phyloP scores from a whole-genome alignment of 2,329 filamentous ascomycete genomes.

The Phaeosphaeriaceae sp. region DNA sequence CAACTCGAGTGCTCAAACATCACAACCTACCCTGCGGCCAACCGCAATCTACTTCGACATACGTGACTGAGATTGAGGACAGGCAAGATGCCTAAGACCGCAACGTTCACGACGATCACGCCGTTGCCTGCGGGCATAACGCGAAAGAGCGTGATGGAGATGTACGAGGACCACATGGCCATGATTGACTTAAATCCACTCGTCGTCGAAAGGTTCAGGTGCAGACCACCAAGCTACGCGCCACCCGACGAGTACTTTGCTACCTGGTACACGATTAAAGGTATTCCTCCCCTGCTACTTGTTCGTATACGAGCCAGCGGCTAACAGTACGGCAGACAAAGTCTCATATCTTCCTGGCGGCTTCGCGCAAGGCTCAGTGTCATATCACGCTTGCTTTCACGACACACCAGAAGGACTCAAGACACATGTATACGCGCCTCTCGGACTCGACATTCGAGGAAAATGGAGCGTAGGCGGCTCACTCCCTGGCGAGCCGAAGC shows the following conservation, averaged over 20 bases:
- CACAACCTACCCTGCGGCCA: neutral
- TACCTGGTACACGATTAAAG: conserved; percentile 70
- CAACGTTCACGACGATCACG: conserved; percentile 78
- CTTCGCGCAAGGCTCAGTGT: conserved; percentile 69
- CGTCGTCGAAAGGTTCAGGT: conserved; percentile 73
- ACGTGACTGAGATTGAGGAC: neutral
- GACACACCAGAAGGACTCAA: conserved; percentile 75
- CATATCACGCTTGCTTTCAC: conserved; percentile 82
- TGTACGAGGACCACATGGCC: conserved; percentile 77
- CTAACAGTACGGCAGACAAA: conserved; percentile 60
- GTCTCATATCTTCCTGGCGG: conserved; percentile 77
- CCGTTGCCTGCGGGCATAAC: conserved; percentile 74
- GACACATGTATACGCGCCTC: conserved; percentile 83
- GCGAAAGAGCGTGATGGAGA: conserved; percentile 73
- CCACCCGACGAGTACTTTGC: conserved; percentile 74
- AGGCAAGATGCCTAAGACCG: conserved; percentile 70
- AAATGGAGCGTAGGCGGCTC: conserved; percentile 80
- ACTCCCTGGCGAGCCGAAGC: conserved; percentile 71
- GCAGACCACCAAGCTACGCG: conserved; percentile 71
- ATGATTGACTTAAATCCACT: conserved; percentile 92
- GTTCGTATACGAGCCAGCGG: neutral
- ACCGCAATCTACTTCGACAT: neutral
- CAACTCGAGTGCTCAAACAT: conserved; percentile 12
- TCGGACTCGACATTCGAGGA: conserved; percentile 78
- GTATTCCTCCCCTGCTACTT: conserved; percentile 18